Percentiles rank a stretch among this genome's conserved stretches.
Evolutionary conservation across 2,329 filamentous ascomycete species (phyloP).

Genomic region (Fusarium sp.): DNA sequence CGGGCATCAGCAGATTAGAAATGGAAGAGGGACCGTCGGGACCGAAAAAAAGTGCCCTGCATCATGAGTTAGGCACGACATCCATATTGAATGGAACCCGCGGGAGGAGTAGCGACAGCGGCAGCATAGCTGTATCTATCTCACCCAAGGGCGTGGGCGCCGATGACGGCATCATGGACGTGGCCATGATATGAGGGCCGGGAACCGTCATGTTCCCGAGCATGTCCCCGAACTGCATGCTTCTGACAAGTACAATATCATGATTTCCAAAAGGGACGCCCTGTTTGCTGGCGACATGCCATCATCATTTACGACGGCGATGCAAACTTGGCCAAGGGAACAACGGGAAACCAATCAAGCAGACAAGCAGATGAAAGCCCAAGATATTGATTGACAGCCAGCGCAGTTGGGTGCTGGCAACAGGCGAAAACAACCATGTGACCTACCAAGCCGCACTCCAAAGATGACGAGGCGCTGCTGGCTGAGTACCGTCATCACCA

Average conservation of each 20-base stretch:
- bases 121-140: not conserved
- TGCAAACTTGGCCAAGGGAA: not conserved
- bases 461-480: slow-evolving; percentile 32
- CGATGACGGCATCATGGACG: slow-evolving; percentile 19
- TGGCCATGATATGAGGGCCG: not conserved
- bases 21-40: not conserved
- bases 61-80: slow-evolving; percentile 1
- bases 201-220: not conserved
- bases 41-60: not conserved
- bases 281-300: slow-evolving; percentile 2
- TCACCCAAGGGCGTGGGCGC: slow-evolving; percentile 4
- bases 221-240: not conserved
- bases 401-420: not conserved
- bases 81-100: not conserved
- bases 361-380: not conserved
- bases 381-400: not conserved
- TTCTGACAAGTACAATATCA: slow-evolving; percentile 1
- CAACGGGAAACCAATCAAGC: not conserved
- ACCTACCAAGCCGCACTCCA: slow-evolving; percentile 5
- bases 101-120: not conserved
- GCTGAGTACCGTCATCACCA: slow-evolving; percentile 22
- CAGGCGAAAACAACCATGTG: slow-evolving; percentile 8
- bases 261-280: slow-evolving; percentile 9
- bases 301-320: not conserved
- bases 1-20: slow-evolving; percentile 19